phyloP scores from a whole-genome alignment of 495 filamentous ascomycete species.

The Platismatia glauca region DNA sequence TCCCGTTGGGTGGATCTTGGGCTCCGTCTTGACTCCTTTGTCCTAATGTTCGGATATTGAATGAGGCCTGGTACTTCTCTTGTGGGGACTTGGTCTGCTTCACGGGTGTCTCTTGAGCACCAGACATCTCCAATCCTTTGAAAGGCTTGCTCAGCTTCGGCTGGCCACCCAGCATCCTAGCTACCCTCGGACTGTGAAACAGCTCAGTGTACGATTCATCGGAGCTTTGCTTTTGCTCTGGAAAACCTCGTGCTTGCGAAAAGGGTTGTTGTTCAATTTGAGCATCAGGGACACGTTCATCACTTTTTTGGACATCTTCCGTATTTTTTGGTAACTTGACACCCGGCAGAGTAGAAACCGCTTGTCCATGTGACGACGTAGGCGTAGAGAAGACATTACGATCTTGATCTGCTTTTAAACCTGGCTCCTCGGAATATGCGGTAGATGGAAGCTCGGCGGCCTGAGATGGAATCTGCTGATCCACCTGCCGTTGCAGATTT shows the following conservation, averaged over 20 bases:
- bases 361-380: constrained; percentile 35
- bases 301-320: constrained; percentile 36
- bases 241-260: constrained; percentile 21
- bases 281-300: constrained; percentile 29
- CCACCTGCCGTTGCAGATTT: constrained; percentile 42
- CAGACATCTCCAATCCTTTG: constrained; percentile 23
- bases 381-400: constrained; percentile 53
- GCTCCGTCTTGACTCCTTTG: background rate
- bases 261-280: constrained; percentile 22
- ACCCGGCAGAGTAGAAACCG: constrained; percentile 47
- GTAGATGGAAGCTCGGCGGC: constrained; percentile 32
- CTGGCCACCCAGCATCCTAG: constrained; percentile 37
- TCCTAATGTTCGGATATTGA: constrained; percentile 28
- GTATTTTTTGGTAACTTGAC: constrained; percentile 51
- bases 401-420: constrained; percentile 37
- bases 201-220: constrained; percentile 52
- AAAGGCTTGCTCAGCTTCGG: constrained; percentile 1
- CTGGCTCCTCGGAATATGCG: constrained; percentile 18
- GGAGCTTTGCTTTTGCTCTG: constrained; percentile 38
- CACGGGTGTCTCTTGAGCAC: constrained; percentile 24
- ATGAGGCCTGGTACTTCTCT: constrained; percentile 35
- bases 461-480: constrained; percentile 46
- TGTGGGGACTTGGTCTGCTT: constrained; percentile 26
- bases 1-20: background rate
- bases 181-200: constrained; percentile 53